Base-by-base conservation (phyloP, 345 rosid genomes). In the Aethionema arabicum region DNA sequence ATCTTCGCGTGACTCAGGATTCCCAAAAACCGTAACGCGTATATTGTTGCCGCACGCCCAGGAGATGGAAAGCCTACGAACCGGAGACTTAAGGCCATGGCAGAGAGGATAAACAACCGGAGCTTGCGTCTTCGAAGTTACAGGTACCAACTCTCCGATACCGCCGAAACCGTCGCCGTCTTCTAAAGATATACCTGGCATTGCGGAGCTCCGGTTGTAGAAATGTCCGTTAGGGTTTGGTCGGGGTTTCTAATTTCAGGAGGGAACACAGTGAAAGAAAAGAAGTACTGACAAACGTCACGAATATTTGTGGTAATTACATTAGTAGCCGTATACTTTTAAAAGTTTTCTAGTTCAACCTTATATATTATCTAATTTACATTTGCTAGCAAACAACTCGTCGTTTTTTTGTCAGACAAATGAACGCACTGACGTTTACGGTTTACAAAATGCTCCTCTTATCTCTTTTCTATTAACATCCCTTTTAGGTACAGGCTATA, bases 31-130 rank as follows among this genome's bases (percentile, higher is more conserved):
- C 0, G 97, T 79, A 63, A 90, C 83, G 59, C 90, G 93, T 15
- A 93, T 88, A 45, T 83, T 72, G 84, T 84, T 90, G 36, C 96
- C 99, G 30, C 84, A 82, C 2, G 84, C 79, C 96, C 96, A 93
- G 41, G 90, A 87, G 70, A 93, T 65, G 62, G 97, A 86, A 42
- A 90, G 76, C 45, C 87, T 84, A 43, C 86, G 79, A 64, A 82
- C 68, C 2, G 90, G 90, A 30, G 83, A 80, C 44, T 74, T 78
- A 6, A 93, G 79, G 32, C 88, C 85, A 66, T 90, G 86, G 32
- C 46, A 74, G 40, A 90, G 80, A 43, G 91, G 88, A 68, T 80
- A 83, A 37, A 84, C 53, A 10, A 57, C 77, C 36, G 85, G 68
- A 12, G 35, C 52, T 55, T 74, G 63, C 32, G 54, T 51, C 32